Base-by-base conservation (phyloP, 2,329 filamentous ascomycete species). In the Hymenoscyphus repandus region DNA sequence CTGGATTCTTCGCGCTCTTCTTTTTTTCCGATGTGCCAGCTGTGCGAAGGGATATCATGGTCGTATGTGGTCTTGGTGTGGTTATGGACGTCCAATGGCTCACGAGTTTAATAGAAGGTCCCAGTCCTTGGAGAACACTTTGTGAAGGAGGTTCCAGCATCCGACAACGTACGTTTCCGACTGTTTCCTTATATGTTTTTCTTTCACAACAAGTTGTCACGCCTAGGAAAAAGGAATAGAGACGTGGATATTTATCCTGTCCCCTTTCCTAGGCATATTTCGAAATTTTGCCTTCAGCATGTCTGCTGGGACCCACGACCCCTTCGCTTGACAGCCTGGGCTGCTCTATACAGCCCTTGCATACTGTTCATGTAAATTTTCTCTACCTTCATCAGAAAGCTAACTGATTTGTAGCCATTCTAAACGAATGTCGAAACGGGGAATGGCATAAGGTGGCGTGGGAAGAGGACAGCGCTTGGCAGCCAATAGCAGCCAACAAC, bases 11-110 rank as follows among this genome's bases (percentile, higher is more conserved):
- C 57, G 78, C 71, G 57, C 70, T 81, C 56, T 74, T 84, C 61
- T 80, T 78, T 74, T 81, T 77, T 58, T 83, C 80, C 37, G 81
- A 82, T 59, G 76, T 85, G 44, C 82, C 82, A 58, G 75, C 73
- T 66, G 71, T 85, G 58, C 72, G 80, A 68, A 66, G 64, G 43
- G 82, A 86, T 62, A 72, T 86, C 57, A 74, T 85, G 57, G 69
- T 74, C 66, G 79, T 81, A 70, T 51, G 72, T 55, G 51, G 40
- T 4, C 2, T 31, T 3, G 13, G 6, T 34, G 4, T 32, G 3
- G 17, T 30, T 13, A 15, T 30, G 45, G n/a, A 17, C 12, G 15
- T 37, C n/a, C n/a, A n/a, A 22, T 17, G 2, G 45, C 50, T 59
- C 36, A 57, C n/a, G 45, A 17, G 22, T 31, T 1, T 7, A 37